Evolutionary conservation across 768 basidiomycete genomes (phyloP).

Genomic region (Candolleomyces eurysporus): DNA sequence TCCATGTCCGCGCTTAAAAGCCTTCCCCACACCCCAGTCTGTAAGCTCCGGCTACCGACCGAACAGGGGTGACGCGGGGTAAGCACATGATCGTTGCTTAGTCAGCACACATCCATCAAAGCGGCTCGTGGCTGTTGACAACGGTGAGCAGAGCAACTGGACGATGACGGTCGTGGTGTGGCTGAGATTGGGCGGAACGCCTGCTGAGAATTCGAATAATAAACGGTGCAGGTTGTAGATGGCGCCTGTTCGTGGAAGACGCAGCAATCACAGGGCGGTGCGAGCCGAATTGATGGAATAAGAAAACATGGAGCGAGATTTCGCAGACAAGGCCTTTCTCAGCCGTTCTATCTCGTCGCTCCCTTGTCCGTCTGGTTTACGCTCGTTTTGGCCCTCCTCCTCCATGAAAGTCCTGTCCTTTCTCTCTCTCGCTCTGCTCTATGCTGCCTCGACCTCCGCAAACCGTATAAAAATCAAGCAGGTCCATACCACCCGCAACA

Average conservation of each 20-base stretch:
- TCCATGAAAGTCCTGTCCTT: conserved; percentile 41
- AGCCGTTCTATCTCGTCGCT: conserved; percentile 4
- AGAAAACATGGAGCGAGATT: not conserved
- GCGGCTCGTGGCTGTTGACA: no score
- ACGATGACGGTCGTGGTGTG: no score
- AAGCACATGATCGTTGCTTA: conserved; percentile 1
- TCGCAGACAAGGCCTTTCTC: not conserved
- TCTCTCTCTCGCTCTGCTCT: conserved; percentile 36
- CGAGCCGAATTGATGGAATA: not conserved
- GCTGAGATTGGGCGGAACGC: no score
- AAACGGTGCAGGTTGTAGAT: no score
- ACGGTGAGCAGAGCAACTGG: no score
- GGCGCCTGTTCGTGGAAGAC: no score
- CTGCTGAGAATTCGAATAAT: no score
- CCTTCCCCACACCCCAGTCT: conserved; percentile 5
- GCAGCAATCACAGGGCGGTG: no score
- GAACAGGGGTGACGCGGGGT: not conserved
- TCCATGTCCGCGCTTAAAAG: conserved; percentile 1
- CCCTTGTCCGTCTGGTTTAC: conserved; percentile 25
- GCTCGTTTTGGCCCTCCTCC: conserved; percentile 18
- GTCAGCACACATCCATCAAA: not conserved
- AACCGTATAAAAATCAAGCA: conserved; percentile 41
- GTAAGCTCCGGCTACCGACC: not conserved
- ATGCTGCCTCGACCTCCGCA: conserved; percentile 32
- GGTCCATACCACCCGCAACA: conserved; percentile 35